These are phyloP conservation scores for Suillus discolor DNA, from an alignment of 768 basidiomycete genomes.

Conservation along the genomic window DNA sequence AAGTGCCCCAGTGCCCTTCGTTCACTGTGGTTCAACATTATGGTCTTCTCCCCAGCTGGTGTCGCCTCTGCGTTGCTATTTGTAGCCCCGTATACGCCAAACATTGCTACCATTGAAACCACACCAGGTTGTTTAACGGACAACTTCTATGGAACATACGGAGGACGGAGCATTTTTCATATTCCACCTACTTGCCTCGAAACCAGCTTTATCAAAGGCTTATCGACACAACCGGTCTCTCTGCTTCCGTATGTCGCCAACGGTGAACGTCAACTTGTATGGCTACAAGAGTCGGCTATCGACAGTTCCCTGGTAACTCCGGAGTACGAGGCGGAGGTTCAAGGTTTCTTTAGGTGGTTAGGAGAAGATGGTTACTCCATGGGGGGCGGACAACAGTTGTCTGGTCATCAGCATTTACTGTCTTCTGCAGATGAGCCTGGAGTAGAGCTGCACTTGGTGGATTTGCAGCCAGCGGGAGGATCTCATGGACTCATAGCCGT, in stretches of 20 bases:
- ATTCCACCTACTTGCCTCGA: constrained; percentile 44
- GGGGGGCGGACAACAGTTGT: constrained; percentile 14
- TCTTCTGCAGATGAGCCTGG: constrained; percentile 13
- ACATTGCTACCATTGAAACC: constrained; percentile 15
- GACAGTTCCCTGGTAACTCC: constrained; percentile 45
- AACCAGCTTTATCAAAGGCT: constrained; percentile 16
- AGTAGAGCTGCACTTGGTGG: constrained; percentile 16
- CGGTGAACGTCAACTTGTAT: constrained; percentile 49
- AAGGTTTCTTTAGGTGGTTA: constrained; percentile 37
- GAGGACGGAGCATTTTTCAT: constrained; percentile 52
- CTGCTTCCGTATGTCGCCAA: constrained; percentile 27
- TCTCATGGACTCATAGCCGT: constrained; percentile 56
- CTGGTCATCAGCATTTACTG: constrained; percentile 23
- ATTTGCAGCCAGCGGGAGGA: constrained; percentile 45
- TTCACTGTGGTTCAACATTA: background rate
- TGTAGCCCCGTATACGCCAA: constrained; percentile 22
- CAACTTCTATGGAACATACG: constrained; percentile 59
- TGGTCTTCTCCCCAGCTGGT: constrained; percentile 2
- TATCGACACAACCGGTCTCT: constrained; percentile 26
- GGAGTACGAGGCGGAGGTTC: constrained; percentile 36
- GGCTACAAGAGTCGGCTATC: constrained; percentile 59
- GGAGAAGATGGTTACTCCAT: constrained; percentile 17
- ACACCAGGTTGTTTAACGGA: constrained; percentile 45
- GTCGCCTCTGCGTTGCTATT: constrained; percentile 15
- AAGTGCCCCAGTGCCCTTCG: background rate